Conservation (phyloP, 2,329 filamentous ascomycete genomes). For the Alternaria postmessia region DNA sequence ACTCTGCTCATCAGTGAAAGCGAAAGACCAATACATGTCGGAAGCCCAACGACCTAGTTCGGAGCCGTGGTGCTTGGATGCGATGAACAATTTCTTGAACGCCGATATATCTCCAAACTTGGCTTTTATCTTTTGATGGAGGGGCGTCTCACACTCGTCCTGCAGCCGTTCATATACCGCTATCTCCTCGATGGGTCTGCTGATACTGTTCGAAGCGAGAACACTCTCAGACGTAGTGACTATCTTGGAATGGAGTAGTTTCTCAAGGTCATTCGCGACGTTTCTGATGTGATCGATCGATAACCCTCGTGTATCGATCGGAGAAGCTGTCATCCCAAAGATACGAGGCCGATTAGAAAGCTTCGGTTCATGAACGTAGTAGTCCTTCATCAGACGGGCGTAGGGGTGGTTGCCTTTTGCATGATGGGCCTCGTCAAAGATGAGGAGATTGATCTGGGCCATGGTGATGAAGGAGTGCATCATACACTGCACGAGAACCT, state of each 20-base stretch:
- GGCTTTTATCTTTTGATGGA: conserved; percentile 67
- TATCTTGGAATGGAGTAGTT: conserved; percentile 80
- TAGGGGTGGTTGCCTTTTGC: conserved; percentile 94
- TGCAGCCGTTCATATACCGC: conserved; percentile 64
- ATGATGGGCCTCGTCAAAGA: conserved; percentile 97
- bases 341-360: conserved; percentile 71
- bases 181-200: conserved; percentile 66
- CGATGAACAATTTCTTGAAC: conserved; percentile 67
- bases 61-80: conserved; percentile 66
- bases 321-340: conserved; percentile 97
- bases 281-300: conserved; percentile 67
- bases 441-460: conserved; percentile 82
- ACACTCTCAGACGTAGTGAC: conserved; percentile 73
- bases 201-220: conserved; percentile 66
- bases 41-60: conserved; percentile 85
- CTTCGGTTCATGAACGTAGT: conserved; percentile 67
- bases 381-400: conserved; percentile 86
- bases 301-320: conserved; percentile 75
- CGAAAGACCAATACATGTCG: conserved; percentile 80
- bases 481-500: conserved; percentile 81
- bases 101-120: conserved; percentile 61
- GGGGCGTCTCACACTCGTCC: conserved; percentile 66
- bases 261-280: conserved; percentile 77
- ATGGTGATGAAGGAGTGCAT: conserved; percentile 82
- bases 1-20: conserved; percentile 69